A percentile compares a stretch with the other conserved stretches of the same genome.
These are phyloP conservation scores for Teunomyces atbi DNA, from an alignment of 805 yeast genomes.

Conservation along the genomic window DNA sequence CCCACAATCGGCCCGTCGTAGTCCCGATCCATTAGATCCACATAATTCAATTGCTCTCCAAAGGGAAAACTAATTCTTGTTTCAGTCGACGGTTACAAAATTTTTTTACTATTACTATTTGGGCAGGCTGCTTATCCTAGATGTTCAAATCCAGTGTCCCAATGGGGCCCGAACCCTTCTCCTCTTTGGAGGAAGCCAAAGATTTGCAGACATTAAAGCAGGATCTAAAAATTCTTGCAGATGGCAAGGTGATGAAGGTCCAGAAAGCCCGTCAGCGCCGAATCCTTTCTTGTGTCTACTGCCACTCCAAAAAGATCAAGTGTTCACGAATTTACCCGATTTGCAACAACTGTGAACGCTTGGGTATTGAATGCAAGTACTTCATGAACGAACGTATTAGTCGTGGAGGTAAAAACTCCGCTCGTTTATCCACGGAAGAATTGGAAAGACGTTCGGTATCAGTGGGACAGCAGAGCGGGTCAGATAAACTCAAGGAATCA, in stretches of 20 bases:
- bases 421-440: constrained; percentile 6
- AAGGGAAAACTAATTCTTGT: no score
- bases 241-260: constrained; percentile 56
- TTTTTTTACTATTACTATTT: no score
- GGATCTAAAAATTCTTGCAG: constrained; percentile 35
- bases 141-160: not conserved
- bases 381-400: constrained; percentile 58
- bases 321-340: constrained; percentile 60
- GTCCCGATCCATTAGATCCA: not conserved
- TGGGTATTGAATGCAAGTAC: constrained; percentile 50
- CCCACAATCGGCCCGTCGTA: not conserved
- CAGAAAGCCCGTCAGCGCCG: constrained; percentile 61
- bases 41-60: no score
- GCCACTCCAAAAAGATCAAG: constrained; percentile 61
- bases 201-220: not conserved
- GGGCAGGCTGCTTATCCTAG: not conserved
- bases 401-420: constrained; percentile 36
- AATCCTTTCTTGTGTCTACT: constrained; percentile 55
- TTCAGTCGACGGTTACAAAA: no score
- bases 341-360: constrained; percentile 52
- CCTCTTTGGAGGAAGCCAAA: not conserved
- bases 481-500: not conserved
- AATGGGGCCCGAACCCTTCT: not conserved
- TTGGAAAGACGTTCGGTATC: not conserved
- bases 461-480: no score